Conservation (phyloP, 129 eudicot species). For the Mikania micrantha region DNA sequence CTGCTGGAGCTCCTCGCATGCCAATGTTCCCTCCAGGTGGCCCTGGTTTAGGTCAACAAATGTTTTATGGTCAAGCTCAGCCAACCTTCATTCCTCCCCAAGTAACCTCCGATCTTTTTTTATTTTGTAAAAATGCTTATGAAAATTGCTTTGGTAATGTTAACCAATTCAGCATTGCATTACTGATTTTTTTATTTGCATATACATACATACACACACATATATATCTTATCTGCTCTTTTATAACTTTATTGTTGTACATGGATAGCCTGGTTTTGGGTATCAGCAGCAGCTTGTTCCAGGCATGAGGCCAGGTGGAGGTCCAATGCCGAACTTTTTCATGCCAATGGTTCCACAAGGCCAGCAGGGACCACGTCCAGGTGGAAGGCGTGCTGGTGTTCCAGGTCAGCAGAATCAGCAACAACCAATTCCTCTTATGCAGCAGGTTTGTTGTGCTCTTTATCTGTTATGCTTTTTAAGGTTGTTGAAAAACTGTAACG, state of each 20-base stretch:
- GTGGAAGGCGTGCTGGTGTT: slow-evolving; percentile 61
- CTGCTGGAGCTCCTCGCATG: slow-evolving; percentile 68
- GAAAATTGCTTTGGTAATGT: not conserved
- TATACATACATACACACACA: too few relatives aligned
- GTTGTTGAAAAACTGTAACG: not conserved
- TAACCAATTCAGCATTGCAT: too few relatives aligned
- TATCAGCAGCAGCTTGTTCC: slow-evolving; percentile 95
- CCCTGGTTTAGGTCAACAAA: slow-evolving; percentile 74
- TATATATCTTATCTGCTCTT: not conserved
- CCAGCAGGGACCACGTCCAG: slow-evolving; percentile 83
- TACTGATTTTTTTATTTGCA: too few relatives aligned
- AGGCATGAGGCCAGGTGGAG: slow-evolving; percentile 72
- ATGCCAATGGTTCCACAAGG: slow-evolving; percentile 81
- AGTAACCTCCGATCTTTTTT: slow-evolving; percentile 25
- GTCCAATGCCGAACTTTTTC: slow-evolving; percentile 71
- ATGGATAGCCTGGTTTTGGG: slow-evolving; percentile 60
- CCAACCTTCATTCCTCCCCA: slow-evolving; percentile 82
- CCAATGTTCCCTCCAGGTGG: slow-evolving; percentile 88
- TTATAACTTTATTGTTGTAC: not conserved
- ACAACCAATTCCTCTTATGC: slow-evolving; percentile 28
- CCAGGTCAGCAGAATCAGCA: slow-evolving; percentile 60
- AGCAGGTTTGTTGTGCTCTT: not conserved
- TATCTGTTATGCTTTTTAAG: not conserved
- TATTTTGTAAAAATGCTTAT: not conserved
- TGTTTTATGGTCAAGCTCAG: slow-evolving; percentile 70